Evolutionary conservation across 805 yeast genomes (phyloP).

Genomic region (Saturnispora bothae): DNA sequence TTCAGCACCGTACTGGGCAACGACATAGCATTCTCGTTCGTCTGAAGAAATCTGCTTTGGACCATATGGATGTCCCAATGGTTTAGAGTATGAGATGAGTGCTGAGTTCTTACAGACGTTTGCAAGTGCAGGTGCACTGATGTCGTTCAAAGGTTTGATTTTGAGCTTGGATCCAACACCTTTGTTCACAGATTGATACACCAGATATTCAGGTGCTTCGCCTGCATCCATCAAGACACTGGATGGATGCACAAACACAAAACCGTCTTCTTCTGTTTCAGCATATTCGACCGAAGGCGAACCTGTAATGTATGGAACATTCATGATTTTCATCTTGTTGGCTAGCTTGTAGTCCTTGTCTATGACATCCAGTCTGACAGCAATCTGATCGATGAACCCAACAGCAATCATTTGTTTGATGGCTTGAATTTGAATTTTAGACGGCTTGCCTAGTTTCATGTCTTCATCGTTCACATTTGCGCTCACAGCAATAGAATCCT

Average conservation of each 20-base stretch:
- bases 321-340: constrained; percentile 46
- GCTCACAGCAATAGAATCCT: constrained; percentile 46
- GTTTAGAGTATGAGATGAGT: constrained; percentile 76
- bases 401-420: constrained; percentile 87
- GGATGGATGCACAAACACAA: constrained; percentile 71
- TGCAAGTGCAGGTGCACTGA: constrained; percentile 63
- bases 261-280: constrained; percentile 35
- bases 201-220: constrained; percentile 60
- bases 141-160: constrained; percentile 67
- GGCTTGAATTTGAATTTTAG: constrained; percentile 57
- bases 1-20: constrained; percentile 81
- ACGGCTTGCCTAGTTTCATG: constrained; percentile 55
- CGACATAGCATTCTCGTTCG: constrained; percentile 78
- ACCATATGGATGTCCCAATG: constrained; percentile 82
- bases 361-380: constrained; percentile 67
- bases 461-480: constrained; percentile 30
- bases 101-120: constrained; percentile 68
- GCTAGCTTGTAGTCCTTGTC: constrained; percentile 52
- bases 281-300: constrained; percentile 28
- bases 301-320: constrained; percentile 56
- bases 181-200: constrained; percentile 57
- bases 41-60: constrained; percentile 57
- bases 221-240: constrained; percentile 56
- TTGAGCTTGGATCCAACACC: constrained; percentile 44
- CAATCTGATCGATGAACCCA: constrained; percentile 87